These are phyloP conservation scores for Gossypium gossypioides DNA, from an alignment of 441 rosid genomes.

Conservation along the genomic window DNA sequence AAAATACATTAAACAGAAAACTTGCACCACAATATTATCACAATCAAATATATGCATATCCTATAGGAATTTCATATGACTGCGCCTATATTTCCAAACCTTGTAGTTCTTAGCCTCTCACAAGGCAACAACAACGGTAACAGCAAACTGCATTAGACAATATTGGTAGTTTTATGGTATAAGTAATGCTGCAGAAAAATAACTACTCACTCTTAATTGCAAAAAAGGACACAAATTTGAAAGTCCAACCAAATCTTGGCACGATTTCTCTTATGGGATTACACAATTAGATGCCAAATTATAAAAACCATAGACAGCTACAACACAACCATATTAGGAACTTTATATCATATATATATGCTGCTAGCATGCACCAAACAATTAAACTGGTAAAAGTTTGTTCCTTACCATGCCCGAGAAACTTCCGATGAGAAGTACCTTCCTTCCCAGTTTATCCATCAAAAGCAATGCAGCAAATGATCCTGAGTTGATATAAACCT, in stretches of 20 bases:
- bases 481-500: slow-evolving; percentile 27
- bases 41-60: not conserved
- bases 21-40: not conserved
- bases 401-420: slow-evolving; percentile 55
- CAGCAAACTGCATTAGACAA: not conserved
- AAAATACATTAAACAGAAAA: not conserved
- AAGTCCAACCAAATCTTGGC: not conserved
- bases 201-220: not conserved
- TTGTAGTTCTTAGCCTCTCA: not conserved
- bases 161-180: not conserved
- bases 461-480: slow-evolving; percentile 48
- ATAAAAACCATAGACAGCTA: not conserved
- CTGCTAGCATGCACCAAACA: not conserved
- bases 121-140: not conserved
- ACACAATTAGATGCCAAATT: not conserved
- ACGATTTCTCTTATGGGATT: not conserved
- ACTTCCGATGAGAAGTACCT: slow-evolving; percentile 58
- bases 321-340: not conserved
- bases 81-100: not conserved
- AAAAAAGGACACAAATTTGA: not conserved
- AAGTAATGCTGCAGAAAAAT: not conserved
- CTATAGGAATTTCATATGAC: not conserved
- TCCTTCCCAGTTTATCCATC: slow-evolving; percentile 70
- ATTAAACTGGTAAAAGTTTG: not conserved
- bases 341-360: not conserved